Conservation (phyloP, 257 asterid genomes). For the Penstemon eatonii region DNA sequence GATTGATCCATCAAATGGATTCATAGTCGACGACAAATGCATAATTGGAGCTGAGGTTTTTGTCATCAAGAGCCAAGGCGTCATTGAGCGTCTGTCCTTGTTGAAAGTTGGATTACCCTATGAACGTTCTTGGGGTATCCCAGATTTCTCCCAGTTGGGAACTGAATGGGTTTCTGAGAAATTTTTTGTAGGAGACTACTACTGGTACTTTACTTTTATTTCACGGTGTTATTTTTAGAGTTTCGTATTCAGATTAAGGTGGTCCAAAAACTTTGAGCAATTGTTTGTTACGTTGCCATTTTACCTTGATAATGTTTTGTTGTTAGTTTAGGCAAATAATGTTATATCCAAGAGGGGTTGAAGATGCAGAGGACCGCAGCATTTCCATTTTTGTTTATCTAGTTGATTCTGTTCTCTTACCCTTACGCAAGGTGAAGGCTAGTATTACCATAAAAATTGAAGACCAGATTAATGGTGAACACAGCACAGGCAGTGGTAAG, state of each 20-base stretch:
- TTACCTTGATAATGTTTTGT: background rate
- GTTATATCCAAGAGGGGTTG: background rate
- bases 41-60: conserved; percentile 21
- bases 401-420: background rate
- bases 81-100: conserved; percentile 6
- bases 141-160: background rate
- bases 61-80: background rate
- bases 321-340: background rate
- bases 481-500: no score
- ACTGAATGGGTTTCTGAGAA: background rate
- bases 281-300: background rate
- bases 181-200: background rate
- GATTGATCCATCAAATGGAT: conserved; percentile 24
- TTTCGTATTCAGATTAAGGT: no score
- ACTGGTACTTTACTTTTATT: background rate
- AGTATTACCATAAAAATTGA: background rate
- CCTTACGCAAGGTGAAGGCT: background rate
- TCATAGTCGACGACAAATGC: conserved; percentile 21
- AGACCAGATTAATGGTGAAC: background rate
- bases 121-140: background rate
- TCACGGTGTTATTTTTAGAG: background rate
- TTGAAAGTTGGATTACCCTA: background rate
- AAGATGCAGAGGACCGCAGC: background rate
- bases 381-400: background rate
- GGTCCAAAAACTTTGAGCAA: no score